A percentile compares a stretch with the other conserved stretches of the same genome.
Conservation (phyloP, 805 yeast genomes). For the Huiozyma naganishii region DNA sequence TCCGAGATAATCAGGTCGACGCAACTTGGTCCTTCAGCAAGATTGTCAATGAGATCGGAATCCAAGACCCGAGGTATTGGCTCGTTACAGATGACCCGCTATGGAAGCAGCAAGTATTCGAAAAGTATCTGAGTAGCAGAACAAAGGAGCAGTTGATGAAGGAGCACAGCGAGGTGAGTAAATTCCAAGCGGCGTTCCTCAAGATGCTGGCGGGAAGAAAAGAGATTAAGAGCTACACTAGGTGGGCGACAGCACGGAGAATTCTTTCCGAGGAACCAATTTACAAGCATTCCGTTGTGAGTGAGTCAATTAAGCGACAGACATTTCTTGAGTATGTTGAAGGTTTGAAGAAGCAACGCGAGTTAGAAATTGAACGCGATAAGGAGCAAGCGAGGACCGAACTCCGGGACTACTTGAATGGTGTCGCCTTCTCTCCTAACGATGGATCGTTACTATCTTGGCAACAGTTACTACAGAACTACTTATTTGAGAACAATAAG, state of each 20-base stretch:
- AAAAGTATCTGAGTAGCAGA: conserved; percentile 46
- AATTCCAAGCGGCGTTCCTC: conserved; percentile 44
- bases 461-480: conserved; percentile 14
- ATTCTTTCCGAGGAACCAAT: conserved; percentile 54
- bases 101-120: conserved; percentile 50
- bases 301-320: conserved; percentile 45
- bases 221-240: conserved; percentile 42
- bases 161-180: conserved; percentile 42
- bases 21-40: conserved; percentile 65
- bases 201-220: conserved; percentile 35
- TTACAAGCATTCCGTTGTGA: conserved; percentile 47
- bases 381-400: conserved; percentile 43
- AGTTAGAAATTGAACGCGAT: conserved; percentile 15
- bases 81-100: conserved; percentile 45
- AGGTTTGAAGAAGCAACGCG: conserved; percentile 26
- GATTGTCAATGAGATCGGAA: conserved; percentile 44
- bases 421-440: background rate
- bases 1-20: conserved; percentile 48
- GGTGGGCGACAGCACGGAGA: conserved; percentile 53
- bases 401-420: conserved; percentile 39
- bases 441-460: conserved; percentile 14
- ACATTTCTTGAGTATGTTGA: conserved; percentile 43
- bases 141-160: conserved; percentile 41
- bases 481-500: conserved; percentile 33
- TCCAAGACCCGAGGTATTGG: conserved; percentile 60